A percentile compares a stretch with the other conserved stretches of the same genome.
These are phyloP conservation scores for Cryptococcus wingfieldii DNA, from an alignment of 1,284 basidiomycete species.

Conservation along the genomic window DNA sequence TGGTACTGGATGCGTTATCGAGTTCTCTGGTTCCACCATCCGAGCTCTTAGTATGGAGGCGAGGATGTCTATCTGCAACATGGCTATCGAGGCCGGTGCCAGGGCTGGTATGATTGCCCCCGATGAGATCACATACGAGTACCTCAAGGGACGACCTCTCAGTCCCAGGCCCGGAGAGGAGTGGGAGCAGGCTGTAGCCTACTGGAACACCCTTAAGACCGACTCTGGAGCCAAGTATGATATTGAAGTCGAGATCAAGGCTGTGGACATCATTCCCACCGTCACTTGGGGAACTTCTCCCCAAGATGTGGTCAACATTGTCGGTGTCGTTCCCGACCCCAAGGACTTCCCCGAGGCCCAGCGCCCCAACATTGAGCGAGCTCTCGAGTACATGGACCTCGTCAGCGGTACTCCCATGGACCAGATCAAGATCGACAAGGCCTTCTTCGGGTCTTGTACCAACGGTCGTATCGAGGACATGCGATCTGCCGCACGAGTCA, in stretches of 20 bases:
- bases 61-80: conserved; percentile 95
- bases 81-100: conserved; percentile 95
- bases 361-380: conserved; percentile 70
- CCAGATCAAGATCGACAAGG: conserved; percentile 81
- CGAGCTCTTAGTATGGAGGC: conserved; percentile 91
- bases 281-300: conserved; percentile 96
- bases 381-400: conserved; percentile 89
- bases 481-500: conserved; percentile 78
- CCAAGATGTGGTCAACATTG: conserved; percentile 86
- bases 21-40: conserved; percentile 88
- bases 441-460: conserved; percentile 95
- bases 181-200: conserved; percentile 83
- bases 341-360: conserved; percentile 64
- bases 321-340: conserved; percentile 78
- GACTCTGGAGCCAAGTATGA: conserved; percentile 90
- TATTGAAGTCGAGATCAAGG: conserved; percentile 76
- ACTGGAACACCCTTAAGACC: conserved; percentile 80
- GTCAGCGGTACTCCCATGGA: conserved; percentile 76
- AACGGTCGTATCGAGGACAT: conserved; percentile 96
- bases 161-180: conserved; percentile 70
- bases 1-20: conserved; percentile 87
- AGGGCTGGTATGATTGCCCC: conserved; percentile 94
- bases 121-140: conserved; percentile 83
- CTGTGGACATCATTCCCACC: conserved; percentile 86
- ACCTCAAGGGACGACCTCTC: conserved; percentile 80